These are phyloP conservation scores for Podaxis sp. DNA, from an alignment of 768 basidiomycete genomes.

Conservation along the genomic window DNA sequence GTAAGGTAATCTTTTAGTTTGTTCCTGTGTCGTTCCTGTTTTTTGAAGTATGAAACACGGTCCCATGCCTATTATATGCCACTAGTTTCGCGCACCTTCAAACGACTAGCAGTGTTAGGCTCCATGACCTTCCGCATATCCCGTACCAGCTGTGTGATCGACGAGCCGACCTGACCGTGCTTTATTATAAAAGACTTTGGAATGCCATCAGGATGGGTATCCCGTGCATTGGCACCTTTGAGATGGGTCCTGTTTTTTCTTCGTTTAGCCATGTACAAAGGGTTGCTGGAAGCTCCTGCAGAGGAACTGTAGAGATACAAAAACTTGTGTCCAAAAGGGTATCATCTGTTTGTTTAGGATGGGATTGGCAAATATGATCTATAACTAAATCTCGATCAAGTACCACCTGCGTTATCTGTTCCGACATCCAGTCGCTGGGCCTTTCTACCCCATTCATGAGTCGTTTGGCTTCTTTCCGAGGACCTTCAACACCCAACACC, in stretches of 20 bases:
- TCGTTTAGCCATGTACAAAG: conserved; percentile 59
- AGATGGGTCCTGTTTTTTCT: conserved; percentile 83
- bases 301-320: neutral
- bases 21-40: conserved; percentile 85
- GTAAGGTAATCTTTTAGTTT: conserved; percentile 93
- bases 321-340: conserved; percentile 15
- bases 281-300: conserved; percentile 1
- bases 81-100: conserved; percentile 55
- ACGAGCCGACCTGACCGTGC: conserved; percentile 89
- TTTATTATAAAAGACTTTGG: conserved; percentile 98
- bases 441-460: conserved; percentile 24
- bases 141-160: conserved; percentile 84
- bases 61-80: neutral
- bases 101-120: conserved; percentile 91
- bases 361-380: neutral
- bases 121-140: conserved; percentile 97
- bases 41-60: conserved; percentile 17
- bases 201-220: conserved; percentile 32
- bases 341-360: conserved; percentile 10
- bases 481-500: conserved; percentile 73
- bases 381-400: neutral
- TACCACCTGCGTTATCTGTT: neutral
- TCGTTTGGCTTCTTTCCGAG: conserved; percentile 75
- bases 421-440: neutral
- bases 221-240: conserved; percentile 50